phyloP scores from a whole-genome alignment of 129 eudicot species.

The Arctium minus region DNA sequence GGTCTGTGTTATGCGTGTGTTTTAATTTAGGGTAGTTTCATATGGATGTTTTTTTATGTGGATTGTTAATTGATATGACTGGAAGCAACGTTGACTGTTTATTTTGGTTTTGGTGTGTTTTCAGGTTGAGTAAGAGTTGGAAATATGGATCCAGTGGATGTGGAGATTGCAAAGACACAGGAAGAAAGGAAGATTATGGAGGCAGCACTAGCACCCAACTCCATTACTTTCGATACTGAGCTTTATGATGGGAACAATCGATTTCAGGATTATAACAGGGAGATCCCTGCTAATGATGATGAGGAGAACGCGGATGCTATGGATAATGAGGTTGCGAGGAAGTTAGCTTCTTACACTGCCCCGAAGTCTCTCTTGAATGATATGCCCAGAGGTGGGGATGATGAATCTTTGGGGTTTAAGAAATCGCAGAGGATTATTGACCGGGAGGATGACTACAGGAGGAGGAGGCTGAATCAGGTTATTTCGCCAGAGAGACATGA shows the following conservation, averaged over 20 bases:
- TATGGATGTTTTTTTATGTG: background rate
- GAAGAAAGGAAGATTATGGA: constrained; percentile 92
- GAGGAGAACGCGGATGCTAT: constrained; percentile 61
- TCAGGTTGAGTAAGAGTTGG: constrained; percentile 20
- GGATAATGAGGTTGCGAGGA: constrained; percentile 70
- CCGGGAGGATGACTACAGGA: constrained; percentile 77
- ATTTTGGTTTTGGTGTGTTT: constrained; percentile 2
- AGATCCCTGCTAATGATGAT: constrained; percentile 76
- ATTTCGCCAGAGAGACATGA: constrained; percentile 89
- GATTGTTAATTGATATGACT: background rate
- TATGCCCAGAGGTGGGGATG: constrained; percentile 54
- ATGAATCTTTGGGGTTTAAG: constrained; percentile 48
- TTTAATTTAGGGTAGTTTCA: background rate
- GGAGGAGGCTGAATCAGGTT: constrained; percentile 79
- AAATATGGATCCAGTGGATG: constrained; percentile 44
- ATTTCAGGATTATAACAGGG: constrained; percentile 60
- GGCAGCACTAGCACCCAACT: constrained; percentile 60
- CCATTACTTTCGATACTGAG: constrained; percentile 76
- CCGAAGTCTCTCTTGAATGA: constrained; percentile 67
- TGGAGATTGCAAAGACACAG: constrained; percentile 73
- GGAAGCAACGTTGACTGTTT: constrained; percentile 1
- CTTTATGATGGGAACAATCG: constrained; percentile 53
- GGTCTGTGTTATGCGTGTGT: background rate
- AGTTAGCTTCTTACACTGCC: constrained; percentile 76
- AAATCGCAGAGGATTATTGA: constrained; percentile 59